These are phyloP conservation scores for Luzula sylvatica DNA, from an alignment of 176 grass and related monocot species.

Conservation along the genomic window DNA sequence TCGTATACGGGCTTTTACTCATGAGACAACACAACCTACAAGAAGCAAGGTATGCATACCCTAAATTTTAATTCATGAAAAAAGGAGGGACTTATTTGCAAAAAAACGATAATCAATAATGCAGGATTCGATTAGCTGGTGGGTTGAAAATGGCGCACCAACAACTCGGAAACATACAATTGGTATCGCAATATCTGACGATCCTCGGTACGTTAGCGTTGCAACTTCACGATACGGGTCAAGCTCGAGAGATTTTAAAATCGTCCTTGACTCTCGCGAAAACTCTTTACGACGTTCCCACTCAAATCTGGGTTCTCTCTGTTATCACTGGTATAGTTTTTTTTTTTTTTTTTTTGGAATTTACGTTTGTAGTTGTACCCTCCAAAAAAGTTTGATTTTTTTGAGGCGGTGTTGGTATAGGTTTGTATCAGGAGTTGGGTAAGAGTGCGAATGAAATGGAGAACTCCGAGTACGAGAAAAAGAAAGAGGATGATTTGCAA, in stretches of 20 bases:
- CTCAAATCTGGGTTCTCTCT: conserved; percentile 96
- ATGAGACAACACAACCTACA: conserved; percentile 96
- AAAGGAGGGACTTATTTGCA: too few species aligned
- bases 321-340: conserved; percentile 64
- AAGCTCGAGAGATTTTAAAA: conserved; percentile 94
- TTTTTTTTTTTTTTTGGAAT: not conserved
- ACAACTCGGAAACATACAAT: conserved; percentile 92
- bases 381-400: not conserved
- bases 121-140: conserved; percentile 81
- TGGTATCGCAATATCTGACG: conserved; percentile 97
- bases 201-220: conserved; percentile 86
- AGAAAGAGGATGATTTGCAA: conserved; percentile 84
- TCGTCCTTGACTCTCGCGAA: conserved; percentile 87
- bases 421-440: conserved; percentile 71
- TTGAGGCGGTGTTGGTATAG: conserved; percentile 26
- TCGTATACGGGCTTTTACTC: conserved; percentile 87
- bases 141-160: conserved; percentile 97
- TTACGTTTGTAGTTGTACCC: not conserved
- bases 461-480: conserved; percentile 78
- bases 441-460: conserved; percentile 84
- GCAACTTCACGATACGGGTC: conserved; percentile 77
- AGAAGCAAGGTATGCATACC: conserved; percentile 58
- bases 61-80: conserved; percentile 5
- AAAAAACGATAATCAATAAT: conserved; percentile 4
- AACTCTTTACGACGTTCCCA: conserved; percentile 93